A percentile compares a stretch with the other conserved stretches of the same genome.
phyloP scores from a whole-genome alignment of 2,329 filamentous ascomycete species.

The Setomelanomma holmii region DNA sequence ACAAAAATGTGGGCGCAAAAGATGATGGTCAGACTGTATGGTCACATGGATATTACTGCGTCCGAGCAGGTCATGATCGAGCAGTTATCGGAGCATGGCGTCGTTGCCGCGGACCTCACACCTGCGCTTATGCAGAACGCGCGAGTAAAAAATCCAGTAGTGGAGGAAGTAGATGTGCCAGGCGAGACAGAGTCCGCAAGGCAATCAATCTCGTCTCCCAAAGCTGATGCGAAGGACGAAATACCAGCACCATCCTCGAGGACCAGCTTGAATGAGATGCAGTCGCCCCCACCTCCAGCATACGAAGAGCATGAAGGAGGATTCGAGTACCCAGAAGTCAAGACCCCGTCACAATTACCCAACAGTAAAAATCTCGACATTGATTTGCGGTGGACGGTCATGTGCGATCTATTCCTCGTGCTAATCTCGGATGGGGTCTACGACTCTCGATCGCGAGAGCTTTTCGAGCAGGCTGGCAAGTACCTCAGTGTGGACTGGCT shows the following conservation, averaged over 20 bases:
- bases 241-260: constrained; percentile 42
- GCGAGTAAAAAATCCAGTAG: constrained; percentile 90
- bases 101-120: constrained; percentile 82
- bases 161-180: constrained; percentile 52
- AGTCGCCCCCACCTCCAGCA: constrained; percentile 62
- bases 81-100: constrained; percentile 90
- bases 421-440: constrained; percentile 97
- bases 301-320: constrained; percentile 71
- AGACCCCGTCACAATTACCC: constrained; percentile 82
- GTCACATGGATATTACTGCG: constrained; percentile 93
- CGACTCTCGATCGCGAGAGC: constrained; percentile 82
- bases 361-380: constrained; percentile 88
- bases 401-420: constrained; percentile 93
- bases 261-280: constrained; percentile 38
- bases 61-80: constrained; percentile 99
- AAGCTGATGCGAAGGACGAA: constrained; percentile 27
- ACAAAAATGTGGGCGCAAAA: constrained; percentile 97
- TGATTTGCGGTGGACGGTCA: constrained; percentile 93
- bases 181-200: constrained; percentile 40
- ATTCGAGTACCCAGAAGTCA: constrained; percentile 78
- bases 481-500: constrained; percentile 85
- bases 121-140: constrained; percentile 90
- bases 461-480: constrained; percentile 83
- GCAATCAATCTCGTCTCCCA: constrained; percentile 42
- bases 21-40: constrained; percentile 94